phyloP scores from a whole-genome alignment of 768 basidiomycete species.

The Harrya chromipes region DNA sequence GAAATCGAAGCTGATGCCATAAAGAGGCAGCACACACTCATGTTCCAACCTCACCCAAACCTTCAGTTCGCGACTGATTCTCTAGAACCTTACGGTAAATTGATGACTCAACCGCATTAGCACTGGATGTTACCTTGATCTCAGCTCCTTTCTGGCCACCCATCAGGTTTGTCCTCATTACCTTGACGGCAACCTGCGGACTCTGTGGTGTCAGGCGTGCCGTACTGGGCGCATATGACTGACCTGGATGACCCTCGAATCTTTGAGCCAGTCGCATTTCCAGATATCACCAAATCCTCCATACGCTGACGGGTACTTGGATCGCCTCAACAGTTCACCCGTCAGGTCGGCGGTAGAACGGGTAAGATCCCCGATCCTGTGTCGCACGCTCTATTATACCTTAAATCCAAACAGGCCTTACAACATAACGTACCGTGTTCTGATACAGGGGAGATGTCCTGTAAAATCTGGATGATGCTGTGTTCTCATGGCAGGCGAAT shows the following conservation, averaged over 20 bases:
- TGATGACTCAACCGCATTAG: not conserved
- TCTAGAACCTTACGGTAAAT: not conserved
- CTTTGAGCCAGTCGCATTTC: constrained; percentile 23
- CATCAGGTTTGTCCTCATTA: constrained; percentile 20
- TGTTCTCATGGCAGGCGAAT: not conserved
- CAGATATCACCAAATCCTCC: constrained; percentile 24
- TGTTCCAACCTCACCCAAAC: constrained; percentile 30
- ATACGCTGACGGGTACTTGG: constrained; percentile 22
- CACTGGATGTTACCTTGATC: constrained; percentile 8
- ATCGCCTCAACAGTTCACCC: constrained; percentile 7
- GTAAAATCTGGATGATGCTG: not conserved
- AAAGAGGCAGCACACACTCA: constrained; percentile 26
- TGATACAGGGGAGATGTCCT: not conserved
- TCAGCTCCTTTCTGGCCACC: constrained; percentile 3
- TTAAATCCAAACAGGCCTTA: not conserved
- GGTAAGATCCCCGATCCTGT: not conserved
- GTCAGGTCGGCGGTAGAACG: constrained; percentile 12
- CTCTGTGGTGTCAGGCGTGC: not conserved
- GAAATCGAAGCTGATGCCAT: constrained; percentile 29
- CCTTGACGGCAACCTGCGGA: constrained; percentile 26
- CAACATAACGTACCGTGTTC: constrained; percentile 4
- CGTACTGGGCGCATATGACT: not conserved
- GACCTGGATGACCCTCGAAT: constrained; percentile 19
- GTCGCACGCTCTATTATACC: not conserved
- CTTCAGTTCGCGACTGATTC: constrained; percentile 15